phyloP scores from a whole-genome alignment of 805 yeast species.

The Teunomyces funiuensis region DNA sequence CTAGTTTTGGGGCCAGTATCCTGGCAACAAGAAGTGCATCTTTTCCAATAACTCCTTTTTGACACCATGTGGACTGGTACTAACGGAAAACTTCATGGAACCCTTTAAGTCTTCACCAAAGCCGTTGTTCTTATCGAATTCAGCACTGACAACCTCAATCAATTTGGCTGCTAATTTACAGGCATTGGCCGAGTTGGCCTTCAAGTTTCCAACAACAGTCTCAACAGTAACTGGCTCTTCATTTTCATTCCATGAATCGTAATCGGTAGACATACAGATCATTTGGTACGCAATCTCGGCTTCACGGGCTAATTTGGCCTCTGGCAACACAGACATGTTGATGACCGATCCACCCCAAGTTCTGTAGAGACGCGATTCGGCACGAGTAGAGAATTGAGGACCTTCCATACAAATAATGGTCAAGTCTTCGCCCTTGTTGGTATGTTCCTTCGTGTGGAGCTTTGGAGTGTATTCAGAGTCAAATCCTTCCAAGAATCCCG shows the following conservation, averaged over 20 bases:
- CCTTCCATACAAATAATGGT: slow-evolving; percentile 98
- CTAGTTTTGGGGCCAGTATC: slow-evolving; percentile 63
- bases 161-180: slow-evolving; percentile 69
- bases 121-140: slow-evolving; percentile 50
- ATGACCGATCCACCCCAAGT: slow-evolving; percentile 93
- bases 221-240: slow-evolving; percentile 99
- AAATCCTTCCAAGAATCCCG: slow-evolving; percentile 55
- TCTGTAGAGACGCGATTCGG: slow-evolving; percentile 85
- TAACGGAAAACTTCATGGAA: slow-evolving; percentile 75
- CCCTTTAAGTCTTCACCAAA: slow-evolving; percentile 74
- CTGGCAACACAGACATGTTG: slow-evolving; percentile 98
- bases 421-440: slow-evolving; percentile 67
- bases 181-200: slow-evolving; percentile 86
- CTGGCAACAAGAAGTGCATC: slow-evolving; percentile 87
- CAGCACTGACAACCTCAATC: slow-evolving; percentile 64
- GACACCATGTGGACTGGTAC: slow-evolving; percentile 73
- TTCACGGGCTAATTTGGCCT: slow-evolving; percentile 93
- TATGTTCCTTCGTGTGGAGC: slow-evolving; percentile 60
- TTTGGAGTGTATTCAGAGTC: slow-evolving; percentile 40
- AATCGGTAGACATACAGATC: slow-evolving; percentile 99
- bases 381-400: slow-evolving; percentile 95
- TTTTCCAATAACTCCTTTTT: slow-evolving; percentile 71
- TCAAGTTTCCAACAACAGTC: slow-evolving; percentile 86
- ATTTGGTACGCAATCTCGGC: slow-evolving; percentile 96
- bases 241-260: slow-evolving; percentile 96